Evolutionary conservation across 2,329 filamentous ascomycete species (phyloP).

Genomic region (Aureobasidium pullulans): DNA sequence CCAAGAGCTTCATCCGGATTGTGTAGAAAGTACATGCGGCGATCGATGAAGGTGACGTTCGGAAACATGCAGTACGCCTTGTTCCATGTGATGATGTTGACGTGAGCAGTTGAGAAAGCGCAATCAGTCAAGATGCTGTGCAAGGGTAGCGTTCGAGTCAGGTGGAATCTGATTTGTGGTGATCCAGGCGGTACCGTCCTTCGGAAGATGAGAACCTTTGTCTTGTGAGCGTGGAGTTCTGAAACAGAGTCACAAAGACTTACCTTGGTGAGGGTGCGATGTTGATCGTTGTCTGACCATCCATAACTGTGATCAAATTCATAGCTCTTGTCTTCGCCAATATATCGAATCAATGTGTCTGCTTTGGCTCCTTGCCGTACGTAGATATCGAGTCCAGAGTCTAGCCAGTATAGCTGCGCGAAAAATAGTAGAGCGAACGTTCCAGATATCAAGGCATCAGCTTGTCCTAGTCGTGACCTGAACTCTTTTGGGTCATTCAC

Average conservation of each 20-base stretch:
- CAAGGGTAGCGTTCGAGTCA: conserved; percentile 2
- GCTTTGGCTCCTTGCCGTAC: conserved; percentile 9
- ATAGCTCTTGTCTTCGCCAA: conserved; percentile 1
- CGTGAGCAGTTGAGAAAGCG: conserved; percentile 12
- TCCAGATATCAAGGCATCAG: conserved; percentile 13
- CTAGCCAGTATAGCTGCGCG: conserved; percentile 5
- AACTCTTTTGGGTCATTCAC: conserved; percentile 6
- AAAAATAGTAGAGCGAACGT: conserved; percentile 13
- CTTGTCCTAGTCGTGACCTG: background rate
- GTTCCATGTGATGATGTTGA: conserved; percentile 14
- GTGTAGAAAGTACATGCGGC: conserved; percentile 5
- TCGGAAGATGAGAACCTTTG: background rate
- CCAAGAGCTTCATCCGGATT: conserved; percentile 1
- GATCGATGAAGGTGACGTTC: conserved; percentile 4
- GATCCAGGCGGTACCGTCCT: background rate
- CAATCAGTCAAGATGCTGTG: conserved; percentile 7
- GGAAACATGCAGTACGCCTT: conserved; percentile 14
- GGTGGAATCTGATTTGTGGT: conserved; percentile 6
- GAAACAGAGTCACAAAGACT: too few species aligned
- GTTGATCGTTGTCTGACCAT: conserved; percentile 7
- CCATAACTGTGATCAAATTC: conserved; percentile 1
- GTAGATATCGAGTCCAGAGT: conserved; percentile 9
- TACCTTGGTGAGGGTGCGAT: conserved; percentile 6
- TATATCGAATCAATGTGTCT: conserved; percentile 4
- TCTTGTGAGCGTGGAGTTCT: background rate